Conservation (phyloP, 441 rosid species). For the Euphorbia schlechtendalii region DNA sequence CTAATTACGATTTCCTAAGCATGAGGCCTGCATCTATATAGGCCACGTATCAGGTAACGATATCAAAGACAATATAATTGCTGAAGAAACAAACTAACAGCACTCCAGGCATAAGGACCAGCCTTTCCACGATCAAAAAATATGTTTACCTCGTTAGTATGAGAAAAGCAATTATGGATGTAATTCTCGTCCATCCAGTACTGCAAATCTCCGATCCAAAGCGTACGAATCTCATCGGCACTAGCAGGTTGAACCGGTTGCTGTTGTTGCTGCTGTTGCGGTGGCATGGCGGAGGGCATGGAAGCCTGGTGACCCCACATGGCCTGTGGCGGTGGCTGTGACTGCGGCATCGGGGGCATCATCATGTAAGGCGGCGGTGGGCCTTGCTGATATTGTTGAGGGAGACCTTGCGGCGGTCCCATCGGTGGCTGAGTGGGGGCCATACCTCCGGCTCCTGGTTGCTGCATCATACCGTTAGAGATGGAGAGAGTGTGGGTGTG, state of each 20-base stretch:
- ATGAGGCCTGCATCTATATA: neutral
- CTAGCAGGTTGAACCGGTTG: constrained; percentile 31
- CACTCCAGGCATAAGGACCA: neutral
- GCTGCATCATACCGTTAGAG: constrained; percentile 52
- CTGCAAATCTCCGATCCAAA: constrained; percentile 76
- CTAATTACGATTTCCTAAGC: too few relatives aligned
- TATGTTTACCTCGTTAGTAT: constrained; percentile 44
- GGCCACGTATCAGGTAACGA: neutral
- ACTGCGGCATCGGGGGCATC: constrained; percentile 35
- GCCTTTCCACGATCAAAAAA: too few relatives aligned
- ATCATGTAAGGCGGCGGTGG: constrained; percentile 47
- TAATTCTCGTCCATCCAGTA: constrained; percentile 63
- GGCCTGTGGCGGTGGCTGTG: constrained; percentile 35
- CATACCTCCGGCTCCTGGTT: constrained; percentile 48
- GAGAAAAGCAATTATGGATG: constrained; percentile 35
- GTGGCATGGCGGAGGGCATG: constrained; percentile 18
- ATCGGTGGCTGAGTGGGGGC: constrained; percentile 31
- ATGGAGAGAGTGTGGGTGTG: neutral
- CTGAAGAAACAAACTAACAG: too few relatives aligned
- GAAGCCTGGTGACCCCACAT: constrained; percentile 38
- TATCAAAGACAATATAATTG: neutral
- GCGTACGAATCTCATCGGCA: constrained; percentile 51
- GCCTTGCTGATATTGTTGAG: constrained; percentile 28
- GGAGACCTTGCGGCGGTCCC: constrained; percentile 34
- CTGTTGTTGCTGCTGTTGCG: constrained; percentile 21